These are phyloP conservation scores for Parasitella parasitica DNA, from an alignment of 371 early-diverging fungal species.

Conservation along the genomic window DNA sequence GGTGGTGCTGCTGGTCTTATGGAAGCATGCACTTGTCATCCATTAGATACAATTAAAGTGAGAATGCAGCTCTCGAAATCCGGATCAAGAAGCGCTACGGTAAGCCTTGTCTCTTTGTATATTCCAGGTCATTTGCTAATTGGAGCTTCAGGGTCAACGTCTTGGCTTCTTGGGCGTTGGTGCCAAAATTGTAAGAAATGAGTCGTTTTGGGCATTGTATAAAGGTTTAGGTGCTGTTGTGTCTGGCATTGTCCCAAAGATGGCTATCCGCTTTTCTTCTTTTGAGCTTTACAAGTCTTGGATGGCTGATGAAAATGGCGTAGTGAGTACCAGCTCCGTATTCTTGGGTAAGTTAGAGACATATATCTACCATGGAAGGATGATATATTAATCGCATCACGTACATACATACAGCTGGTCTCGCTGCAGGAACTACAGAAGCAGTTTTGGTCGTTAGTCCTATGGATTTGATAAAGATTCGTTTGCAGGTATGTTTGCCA, in stretches of 20 bases:
- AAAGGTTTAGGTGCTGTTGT: conserved; percentile 98
- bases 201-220: conserved; percentile 90
- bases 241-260: conserved; percentile 97
- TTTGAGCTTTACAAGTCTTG: conserved; percentile 91
- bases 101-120: conserved; percentile 17
- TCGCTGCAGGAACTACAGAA: conserved; percentile 95
- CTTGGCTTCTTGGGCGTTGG: conserved; percentile 85
- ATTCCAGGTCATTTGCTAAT: neutral
- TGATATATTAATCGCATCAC: no score
- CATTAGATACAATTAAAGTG: conserved; percentile 98
- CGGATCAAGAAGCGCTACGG: conserved; percentile 36
- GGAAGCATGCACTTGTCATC: conserved; percentile 95
- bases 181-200: conserved; percentile 82
- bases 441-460: conserved; percentile 96
- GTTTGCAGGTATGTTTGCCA: conserved; percentile 67
- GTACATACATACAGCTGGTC: conserved; percentile 83
- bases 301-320: conserved; percentile 75
- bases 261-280: conserved; percentile 97
- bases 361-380: no score
- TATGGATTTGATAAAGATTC: conserved; percentile 97
- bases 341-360: conserved; percentile 68
- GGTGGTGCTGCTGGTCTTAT: conserved; percentile 94
- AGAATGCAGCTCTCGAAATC: conserved; percentile 84
- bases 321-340: conserved; percentile 66
- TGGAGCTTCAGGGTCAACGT: conserved; percentile 34